Evolutionary conservation across 371 early-diverging fungal genomes (phyloP).

Genomic region (Mortierella polycephala): DNA sequence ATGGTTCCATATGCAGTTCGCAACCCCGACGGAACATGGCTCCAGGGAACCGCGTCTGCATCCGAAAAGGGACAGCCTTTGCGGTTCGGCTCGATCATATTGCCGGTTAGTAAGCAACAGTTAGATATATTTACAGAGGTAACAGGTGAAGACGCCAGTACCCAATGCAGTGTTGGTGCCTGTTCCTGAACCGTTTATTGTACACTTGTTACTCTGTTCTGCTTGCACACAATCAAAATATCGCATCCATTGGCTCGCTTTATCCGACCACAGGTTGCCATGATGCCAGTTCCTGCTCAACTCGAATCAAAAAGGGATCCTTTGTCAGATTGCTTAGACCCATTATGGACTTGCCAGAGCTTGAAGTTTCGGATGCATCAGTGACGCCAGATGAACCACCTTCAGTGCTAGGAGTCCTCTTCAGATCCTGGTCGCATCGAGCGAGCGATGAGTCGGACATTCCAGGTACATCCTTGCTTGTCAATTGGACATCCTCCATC

Average conservation of each 20-base stretch:
- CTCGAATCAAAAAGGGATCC: slow-evolving; percentile 43
- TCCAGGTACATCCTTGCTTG: slow-evolving; percentile 5
- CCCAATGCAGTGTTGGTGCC: too few relatives aligned
- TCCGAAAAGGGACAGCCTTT: background rate
- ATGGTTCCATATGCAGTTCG: too few relatives aligned
- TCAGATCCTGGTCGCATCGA: slow-evolving; percentile 11
- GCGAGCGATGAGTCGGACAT: slow-evolving; percentile 2
- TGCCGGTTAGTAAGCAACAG: slow-evolving; percentile 8
- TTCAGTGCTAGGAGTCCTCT: slow-evolving; percentile 22
- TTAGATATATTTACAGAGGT: background rate
- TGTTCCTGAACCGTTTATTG: too few relatives aligned
- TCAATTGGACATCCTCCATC: slow-evolving; percentile 11
- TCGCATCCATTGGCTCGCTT: background rate
- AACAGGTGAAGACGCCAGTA: too few relatives aligned
- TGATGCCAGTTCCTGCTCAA: slow-evolving; percentile 43
- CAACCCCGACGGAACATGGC: too few relatives aligned
- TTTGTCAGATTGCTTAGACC: slow-evolving; percentile 30
- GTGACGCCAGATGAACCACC: slow-evolving; percentile 8
- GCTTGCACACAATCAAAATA: background rate
- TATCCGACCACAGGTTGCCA: slow-evolving; percentile 39
- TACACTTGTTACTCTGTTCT: too few relatives aligned
- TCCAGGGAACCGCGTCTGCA: background rate
- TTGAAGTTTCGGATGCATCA: background rate
- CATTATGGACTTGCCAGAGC: slow-evolving; percentile 5
- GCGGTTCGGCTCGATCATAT: slow-evolving; percentile 7